Percentiles rank a stretch among this genome's conserved stretches.
Evolutionary conservation across 345 rosid species (phyloP).

Genomic region (Citropsis articulata): DNA sequence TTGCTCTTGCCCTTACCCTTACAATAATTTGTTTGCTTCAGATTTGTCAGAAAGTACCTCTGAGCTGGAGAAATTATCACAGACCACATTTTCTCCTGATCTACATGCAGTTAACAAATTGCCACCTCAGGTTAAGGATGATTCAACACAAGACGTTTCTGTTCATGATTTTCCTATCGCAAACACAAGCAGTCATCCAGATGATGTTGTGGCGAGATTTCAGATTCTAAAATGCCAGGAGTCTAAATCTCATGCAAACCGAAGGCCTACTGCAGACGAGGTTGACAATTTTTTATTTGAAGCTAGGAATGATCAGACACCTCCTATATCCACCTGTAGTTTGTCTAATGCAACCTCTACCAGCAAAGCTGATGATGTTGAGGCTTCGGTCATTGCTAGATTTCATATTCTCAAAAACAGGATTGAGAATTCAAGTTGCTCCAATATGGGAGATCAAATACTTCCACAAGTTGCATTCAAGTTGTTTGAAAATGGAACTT

Average conservation of each 20-base stretch:
- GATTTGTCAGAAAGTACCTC: slow-evolving; percentile 14
- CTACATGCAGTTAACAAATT: slow-evolving; percentile 6
- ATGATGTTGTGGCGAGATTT: slow-evolving; percentile 60
- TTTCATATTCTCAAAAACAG: slow-evolving; percentile 38
- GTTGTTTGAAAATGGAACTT: slow-evolving; percentile 1
- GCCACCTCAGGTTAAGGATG: slow-evolving; percentile 4
- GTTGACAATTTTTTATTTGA: slow-evolving; percentile 30
- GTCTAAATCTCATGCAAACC: background rate
- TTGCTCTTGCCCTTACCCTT: background rate
- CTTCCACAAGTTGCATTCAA: background rate
- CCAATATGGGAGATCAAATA: slow-evolving; percentile 20
- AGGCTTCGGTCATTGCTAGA: slow-evolving; percentile 44
- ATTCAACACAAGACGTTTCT: slow-evolving; percentile 8
- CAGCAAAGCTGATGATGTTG: slow-evolving; percentile 23
- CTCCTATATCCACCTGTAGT: slow-evolving; percentile 6
- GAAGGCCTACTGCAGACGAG: background rate
- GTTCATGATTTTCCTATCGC: slow-evolving; percentile 21
- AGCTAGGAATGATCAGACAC: slow-evolving; percentile 15
- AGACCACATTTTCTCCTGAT: slow-evolving; percentile 14
- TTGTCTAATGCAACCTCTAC: slow-evolving; percentile 6
- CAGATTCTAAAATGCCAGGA: slow-evolving; percentile 38
- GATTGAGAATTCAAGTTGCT: slow-evolving; percentile 23
- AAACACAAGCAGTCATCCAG: slow-evolving; percentile 24
- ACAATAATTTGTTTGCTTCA: slow-evolving; percentile 8
- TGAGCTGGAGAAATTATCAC: slow-evolving; percentile 14